Evolutionary conservation across 768 basidiomycete species (phyloP), one percentile per base, ranked within the genome.

Genomic region (Mycena albidolilacea): DNA sequence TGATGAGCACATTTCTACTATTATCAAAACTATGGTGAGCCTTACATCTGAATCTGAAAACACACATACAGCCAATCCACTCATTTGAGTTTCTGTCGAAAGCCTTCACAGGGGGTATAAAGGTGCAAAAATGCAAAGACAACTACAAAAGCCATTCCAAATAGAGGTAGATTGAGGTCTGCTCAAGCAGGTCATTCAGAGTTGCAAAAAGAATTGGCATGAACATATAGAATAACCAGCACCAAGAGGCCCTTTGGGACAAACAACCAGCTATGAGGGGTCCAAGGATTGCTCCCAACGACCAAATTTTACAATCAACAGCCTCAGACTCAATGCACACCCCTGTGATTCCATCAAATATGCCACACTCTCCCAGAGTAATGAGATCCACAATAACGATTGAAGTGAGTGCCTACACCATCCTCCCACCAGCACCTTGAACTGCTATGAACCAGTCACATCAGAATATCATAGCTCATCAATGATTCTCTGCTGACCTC

Each of bases 361-460:
- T 59, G 9, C 85, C 86, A 3, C 86, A 81, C 61, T 85, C 82
- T n/a, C 79, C 76, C 7, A 86, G 80, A 17, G 86, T 78, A 5
- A 86, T 80, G 5, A 87, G 77, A 72, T 87, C 86, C 19, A 82
- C 81, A 2, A 83, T 74, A 58, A 86, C 76, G 62, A 86, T 84
- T 41, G 82, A 79, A 11, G 81, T 77, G 48, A 83, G 74, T 2
- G 80, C 71, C 17, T 80, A 73, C 38, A 81, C 80, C 4, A 81
- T 79, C 3, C 84, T 83, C 6, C 79, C 79, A 1, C 81, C 81
- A 38, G 81, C 55, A 21, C 82, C 82, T 68, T 83, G 82, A 37
- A 83, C 60, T 6, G 80, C 76, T 79, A 60, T 14, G 59, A 41
- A 21, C 8, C 6, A 44, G 44, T 30, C 30, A 19, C 37, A 9